Conservation (phyloP, 805 yeast species). For the Candida andamanensis region DNA sequence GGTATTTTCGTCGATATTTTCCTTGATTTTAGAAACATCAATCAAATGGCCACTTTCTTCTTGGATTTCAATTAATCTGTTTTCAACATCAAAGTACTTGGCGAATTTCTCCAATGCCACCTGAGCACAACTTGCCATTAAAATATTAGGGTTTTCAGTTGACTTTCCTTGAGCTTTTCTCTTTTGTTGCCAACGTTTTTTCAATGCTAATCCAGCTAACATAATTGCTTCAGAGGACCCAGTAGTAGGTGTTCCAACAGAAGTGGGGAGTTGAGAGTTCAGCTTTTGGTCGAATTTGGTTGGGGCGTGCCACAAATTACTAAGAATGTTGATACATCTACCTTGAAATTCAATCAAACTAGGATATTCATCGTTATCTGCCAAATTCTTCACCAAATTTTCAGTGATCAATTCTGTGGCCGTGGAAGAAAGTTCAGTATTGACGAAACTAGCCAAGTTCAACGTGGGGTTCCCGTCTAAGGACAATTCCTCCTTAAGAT, state of each 20-base stretch:
- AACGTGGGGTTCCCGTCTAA: conserved; percentile 82
- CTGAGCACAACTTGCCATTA: conserved; percentile 91
- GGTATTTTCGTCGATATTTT: conserved; percentile 80
- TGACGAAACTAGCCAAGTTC: conserved; percentile 86
- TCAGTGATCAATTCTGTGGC: conserved; percentile 49
- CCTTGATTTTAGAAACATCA: conserved; percentile 55
- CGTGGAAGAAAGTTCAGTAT: conserved; percentile 53
- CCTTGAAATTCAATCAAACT: conserved; percentile 72
- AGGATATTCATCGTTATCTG: conserved; percentile 93
- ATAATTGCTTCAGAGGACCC: conserved; percentile 93
- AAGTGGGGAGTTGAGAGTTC: conserved; percentile 24
- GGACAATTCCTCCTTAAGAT: conserved; percentile 67
- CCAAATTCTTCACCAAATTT: conserved; percentile 80
- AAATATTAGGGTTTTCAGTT: conserved; percentile 66
- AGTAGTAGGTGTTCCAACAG: conserved; percentile 87
- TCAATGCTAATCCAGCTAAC: conserved; percentile 91
- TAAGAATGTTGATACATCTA: conserved; percentile 76
- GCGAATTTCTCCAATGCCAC: conserved; percentile 95
- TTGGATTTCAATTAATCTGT: conserved; percentile 65
- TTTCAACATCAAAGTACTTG: conserved; percentile 87
- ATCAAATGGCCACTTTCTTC: conserved; percentile 58
- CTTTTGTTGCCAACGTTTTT: conserved; percentile 77
- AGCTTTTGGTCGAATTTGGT: conserved; percentile 16
- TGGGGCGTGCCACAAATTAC: conserved; percentile 78
- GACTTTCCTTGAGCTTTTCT: conserved; percentile 58